Conservation (phyloP, 441 rosid genomes). For the Euphorbia corollata region DNA sequence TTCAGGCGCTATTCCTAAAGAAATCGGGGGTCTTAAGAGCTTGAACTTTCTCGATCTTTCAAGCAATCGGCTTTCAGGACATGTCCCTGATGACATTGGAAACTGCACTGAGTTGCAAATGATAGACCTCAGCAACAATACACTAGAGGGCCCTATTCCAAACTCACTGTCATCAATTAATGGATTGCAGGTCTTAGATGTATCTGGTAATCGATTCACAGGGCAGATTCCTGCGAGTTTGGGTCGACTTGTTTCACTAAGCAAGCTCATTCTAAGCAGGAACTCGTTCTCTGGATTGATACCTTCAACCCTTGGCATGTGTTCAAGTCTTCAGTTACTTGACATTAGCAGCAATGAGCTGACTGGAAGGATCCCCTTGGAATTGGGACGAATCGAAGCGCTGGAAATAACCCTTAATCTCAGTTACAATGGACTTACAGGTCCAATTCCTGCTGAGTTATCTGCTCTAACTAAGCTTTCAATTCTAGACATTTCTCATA, state of each 20-base stretch:
- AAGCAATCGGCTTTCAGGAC: constrained; percentile 61
- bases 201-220: constrained; percentile 45
- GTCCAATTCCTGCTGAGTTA: constrained; percentile 61
- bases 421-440: constrained; percentile 71
- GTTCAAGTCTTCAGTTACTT: constrained; percentile 77
- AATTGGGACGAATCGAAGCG: constrained; percentile 59
- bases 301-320: constrained; percentile 61
- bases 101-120: constrained; percentile 68
- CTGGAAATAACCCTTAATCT: constrained; percentile 89
- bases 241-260: constrained; percentile 61
- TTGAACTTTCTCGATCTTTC: constrained; percentile 77
- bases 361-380: constrained; percentile 59
- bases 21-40: constrained; percentile 53
- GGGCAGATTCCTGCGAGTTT: constrained; percentile 68
- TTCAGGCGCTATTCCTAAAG: constrained; percentile 58
- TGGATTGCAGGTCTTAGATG: constrained; percentile 71
- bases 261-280: constrained; percentile 56
- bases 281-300: constrained; percentile 67
- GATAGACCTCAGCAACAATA: constrained; percentile 81
- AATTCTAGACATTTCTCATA: constrained; percentile 71
- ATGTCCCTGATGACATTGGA: constrained; percentile 65
- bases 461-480: constrained; percentile 83
- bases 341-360: constrained; percentile 83
- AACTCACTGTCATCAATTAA: constrained; percentile 58
- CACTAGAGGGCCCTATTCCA: constrained; percentile 56